phyloP scores from a whole-genome alignment of 164 flowering plant genomes.

The Dillenia suffruticosa region DNA sequence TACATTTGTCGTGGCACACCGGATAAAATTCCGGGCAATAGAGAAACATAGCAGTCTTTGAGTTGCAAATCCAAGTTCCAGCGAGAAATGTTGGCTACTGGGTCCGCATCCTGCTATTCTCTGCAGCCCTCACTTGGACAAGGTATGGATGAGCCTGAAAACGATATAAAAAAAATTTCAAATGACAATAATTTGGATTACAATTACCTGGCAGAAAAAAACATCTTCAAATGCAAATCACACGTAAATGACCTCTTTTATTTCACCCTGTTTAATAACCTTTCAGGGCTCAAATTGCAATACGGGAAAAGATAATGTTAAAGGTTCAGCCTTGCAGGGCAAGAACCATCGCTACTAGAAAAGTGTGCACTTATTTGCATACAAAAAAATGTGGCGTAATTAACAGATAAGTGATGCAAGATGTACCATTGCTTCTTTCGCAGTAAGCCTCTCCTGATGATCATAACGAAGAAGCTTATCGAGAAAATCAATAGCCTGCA shows the following conservation, averaged over 20 bases:
- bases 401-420: neutral
- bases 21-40: too few relatives aligned
- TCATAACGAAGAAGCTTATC: constrained; percentile 91
- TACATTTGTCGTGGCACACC: too few relatives aligned
- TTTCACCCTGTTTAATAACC: too few relatives aligned
- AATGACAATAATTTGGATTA: neutral
- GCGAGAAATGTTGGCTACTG: constrained; percentile 15
- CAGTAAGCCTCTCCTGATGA: constrained; percentile 86
- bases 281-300: too few relatives aligned
- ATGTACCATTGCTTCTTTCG: constrained; percentile 83
- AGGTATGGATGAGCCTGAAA: constrained; percentile 61
- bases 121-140: constrained; percentile 54
- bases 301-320: too few relatives aligned
- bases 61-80: neutral
- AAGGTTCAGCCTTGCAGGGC: too few relatives aligned
- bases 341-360: too few relatives aligned
- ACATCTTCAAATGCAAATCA: too few relatives aligned
- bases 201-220: neutral
- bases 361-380: too few relatives aligned
- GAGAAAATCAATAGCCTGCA: constrained; percentile 88
- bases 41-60: neutral
- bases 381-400: too few relatives aligned
- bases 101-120: constrained; percentile 52
- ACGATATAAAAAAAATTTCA: neutral
- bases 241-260: too few relatives aligned